Evolutionary conservation across 306 rosid genomes (phyloP).

Genomic region (Glycyrrhiza uralensis): DNA sequence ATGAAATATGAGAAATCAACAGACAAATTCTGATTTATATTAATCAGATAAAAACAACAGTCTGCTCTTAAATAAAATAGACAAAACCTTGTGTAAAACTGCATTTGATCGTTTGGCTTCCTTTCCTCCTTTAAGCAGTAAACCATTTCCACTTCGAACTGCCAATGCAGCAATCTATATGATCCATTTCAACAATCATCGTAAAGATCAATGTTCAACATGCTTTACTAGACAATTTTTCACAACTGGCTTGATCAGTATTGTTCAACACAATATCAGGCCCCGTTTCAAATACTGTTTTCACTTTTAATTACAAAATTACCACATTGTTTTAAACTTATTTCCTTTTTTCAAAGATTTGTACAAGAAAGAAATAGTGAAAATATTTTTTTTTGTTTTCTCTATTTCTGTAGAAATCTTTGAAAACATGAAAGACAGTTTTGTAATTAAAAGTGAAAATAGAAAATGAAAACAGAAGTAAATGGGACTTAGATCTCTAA

Average conservation of each 20-base stretch:
- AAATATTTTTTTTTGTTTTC: too few species aligned
- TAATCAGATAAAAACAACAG: background rate
- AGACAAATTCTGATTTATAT: background rate
- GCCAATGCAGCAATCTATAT: slow-evolving; percentile 88
- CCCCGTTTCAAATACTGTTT: too few species aligned
- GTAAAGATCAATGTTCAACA: background rate
- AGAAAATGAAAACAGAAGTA: too few species aligned
- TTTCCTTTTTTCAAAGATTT: too few species aligned
- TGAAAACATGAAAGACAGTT: too few species aligned
- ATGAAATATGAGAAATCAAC: background rate
- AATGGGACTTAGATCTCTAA: too few species aligned
- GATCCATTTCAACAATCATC: slow-evolving; percentile 19
- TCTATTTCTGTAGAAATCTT: too few species aligned
- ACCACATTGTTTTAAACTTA: too few species aligned
- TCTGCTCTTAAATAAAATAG: background rate
- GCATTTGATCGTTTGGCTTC: slow-evolving; percentile 83
- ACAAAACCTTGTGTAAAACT: slow-evolving; percentile 78
- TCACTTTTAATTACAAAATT: too few species aligned
- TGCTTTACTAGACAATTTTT: slow-evolving; percentile 3
- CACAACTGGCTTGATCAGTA: background rate
- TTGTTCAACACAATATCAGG: background rate
- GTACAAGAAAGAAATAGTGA: too few species aligned
- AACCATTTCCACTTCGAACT: slow-evolving; percentile 88
- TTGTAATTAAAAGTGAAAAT: too few species aligned
- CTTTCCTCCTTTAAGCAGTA: slow-evolving; percentile 92